Conservation (phyloP, 2,329 filamentous ascomycete genomes). For the Cladophialophora yegresii region DNA sequence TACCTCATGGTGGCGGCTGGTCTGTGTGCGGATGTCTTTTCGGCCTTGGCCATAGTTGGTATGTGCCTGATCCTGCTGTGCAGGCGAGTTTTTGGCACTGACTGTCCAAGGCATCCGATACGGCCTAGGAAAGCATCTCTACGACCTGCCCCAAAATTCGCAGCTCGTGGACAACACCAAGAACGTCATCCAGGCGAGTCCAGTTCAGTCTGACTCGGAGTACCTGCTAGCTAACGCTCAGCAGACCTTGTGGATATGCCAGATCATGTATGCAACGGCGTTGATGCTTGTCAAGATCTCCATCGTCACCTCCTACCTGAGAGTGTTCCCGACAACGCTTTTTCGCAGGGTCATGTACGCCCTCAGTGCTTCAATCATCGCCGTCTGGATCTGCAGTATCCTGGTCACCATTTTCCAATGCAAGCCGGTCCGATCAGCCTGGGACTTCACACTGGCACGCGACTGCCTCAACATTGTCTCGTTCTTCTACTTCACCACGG, state of each 20-base stretch:
- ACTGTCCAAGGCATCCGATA: slow-evolving; percentile 30
- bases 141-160: slow-evolving; percentile 36
- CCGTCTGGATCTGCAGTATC: slow-evolving; percentile 43
- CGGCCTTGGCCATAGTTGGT: slow-evolving; percentile 33
- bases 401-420: slow-evolving; percentile 52
- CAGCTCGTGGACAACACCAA: slow-evolving; percentile 30
- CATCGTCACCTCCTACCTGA: slow-evolving; percentile 39
- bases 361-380: slow-evolving; percentile 28
- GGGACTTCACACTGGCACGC: slow-evolving; percentile 43
- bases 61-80: slow-evolving; percentile 2
- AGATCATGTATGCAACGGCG: slow-evolving; percentile 52
- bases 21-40: slow-evolving; percentile 31
- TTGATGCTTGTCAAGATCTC: slow-evolving; percentile 43
- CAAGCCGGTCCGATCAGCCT: slow-evolving; percentile 46
- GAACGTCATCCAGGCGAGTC: slow-evolving; percentile 34
- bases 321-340: slow-evolving; percentile 39
- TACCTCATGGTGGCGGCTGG: slow-evolving; percentile 34
- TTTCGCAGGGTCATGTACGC: slow-evolving; percentile 32
- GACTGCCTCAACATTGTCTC: slow-evolving; percentile 53
- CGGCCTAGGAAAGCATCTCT: slow-evolving; percentile 41
- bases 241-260: slow-evolving; percentile 51
- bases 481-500: slow-evolving; percentile 58
- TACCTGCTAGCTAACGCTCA: slow-evolving; percentile 17
- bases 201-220: neutral
- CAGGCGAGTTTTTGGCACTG: neutral